These are phyloP conservation scores for Arthrobotrys megalospora DNA, from an alignment of 2,329 filamentous ascomycete species.

Conservation along the genomic window DNA sequence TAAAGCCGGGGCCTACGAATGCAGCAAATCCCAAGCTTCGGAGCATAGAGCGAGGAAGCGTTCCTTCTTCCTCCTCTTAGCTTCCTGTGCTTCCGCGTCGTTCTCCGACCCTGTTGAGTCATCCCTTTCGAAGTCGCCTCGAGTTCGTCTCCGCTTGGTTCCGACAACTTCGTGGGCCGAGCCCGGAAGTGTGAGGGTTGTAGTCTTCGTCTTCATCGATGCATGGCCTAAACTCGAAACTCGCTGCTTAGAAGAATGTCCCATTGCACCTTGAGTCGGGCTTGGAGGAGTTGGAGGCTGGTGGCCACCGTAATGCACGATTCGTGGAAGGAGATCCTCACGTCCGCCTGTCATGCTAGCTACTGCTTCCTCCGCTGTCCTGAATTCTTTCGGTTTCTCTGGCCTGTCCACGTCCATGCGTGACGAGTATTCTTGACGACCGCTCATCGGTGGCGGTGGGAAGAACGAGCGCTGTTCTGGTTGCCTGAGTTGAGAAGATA, in stretches of 20 bases:
- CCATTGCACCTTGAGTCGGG: constrained; percentile 68
- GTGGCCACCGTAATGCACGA: constrained; percentile 95
- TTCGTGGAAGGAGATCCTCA: constrained; percentile 89
- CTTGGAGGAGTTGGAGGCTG: constrained; percentile 94
- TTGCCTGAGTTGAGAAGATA: constrained; percentile 58
- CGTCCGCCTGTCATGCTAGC: constrained; percentile 91
- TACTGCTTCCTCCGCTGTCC: constrained; percentile 95
- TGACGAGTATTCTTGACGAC: constrained; percentile 77
- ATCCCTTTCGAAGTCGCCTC: constrained; percentile 95
- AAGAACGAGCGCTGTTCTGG: constrained; percentile 62
- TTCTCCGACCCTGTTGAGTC: constrained; percentile 70
- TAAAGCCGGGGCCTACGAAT: constrained; percentile 72
- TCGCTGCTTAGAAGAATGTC: constrained; percentile 65
- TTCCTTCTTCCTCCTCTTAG: constrained; percentile 87
- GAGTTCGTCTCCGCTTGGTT: constrained; percentile 76
- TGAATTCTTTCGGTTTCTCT: constrained; percentile 83
- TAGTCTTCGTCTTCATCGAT: constrained; percentile 68
- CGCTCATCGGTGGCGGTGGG: constrained; percentile 64
- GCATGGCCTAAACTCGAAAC: constrained; percentile 64
- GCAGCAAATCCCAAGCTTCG: constrained; percentile 95
- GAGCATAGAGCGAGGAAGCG: constrained; percentile 90
- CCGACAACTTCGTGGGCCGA: constrained; percentile 63
- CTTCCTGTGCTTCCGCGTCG: constrained; percentile 76
- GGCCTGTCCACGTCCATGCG: constrained; percentile 69
- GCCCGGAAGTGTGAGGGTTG: constrained; percentile 65